Evolutionary conservation across 306 rosid genomes (phyloP), one percentile per base, ranked within the genome.

Genomic region (Spatholobus suberectus): DNA sequence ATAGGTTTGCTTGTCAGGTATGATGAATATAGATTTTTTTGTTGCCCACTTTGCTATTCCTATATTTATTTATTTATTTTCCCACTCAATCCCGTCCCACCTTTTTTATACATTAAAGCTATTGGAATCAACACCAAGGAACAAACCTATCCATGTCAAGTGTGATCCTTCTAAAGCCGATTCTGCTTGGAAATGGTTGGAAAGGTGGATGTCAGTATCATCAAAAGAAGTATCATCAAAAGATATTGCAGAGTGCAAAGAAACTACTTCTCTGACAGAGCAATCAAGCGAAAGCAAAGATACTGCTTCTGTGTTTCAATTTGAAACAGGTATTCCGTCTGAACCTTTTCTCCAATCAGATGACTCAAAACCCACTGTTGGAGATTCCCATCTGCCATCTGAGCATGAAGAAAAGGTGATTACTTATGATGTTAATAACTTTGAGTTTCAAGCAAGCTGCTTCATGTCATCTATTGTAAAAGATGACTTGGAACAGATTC

Each of bases 101-200:
- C 62, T 49, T 34, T 70, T 9, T 51, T 68, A 38, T 72, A 5
- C 47, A 17, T 76, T 76, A 24, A 80, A 96, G 99, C 86, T 96
- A 76, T 46, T 96, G 86, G 93, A 91, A 78, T 92, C 98, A 78
- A 80, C 94, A 44, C 95, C 95, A 10, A 96, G 88, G 85, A 80
- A 76, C 84, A 89, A 90, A 82, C 83, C 88, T 63, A 91, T 96
- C 86, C 84, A 76, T 76, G 87, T 94, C 49, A 92, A 90, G 86
- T 94, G 99, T 32, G 93, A 89, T 78, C 93, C 98, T 82, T 90
- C 91, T 44, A 94, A 96, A 86, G 79, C 87, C 8, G 94, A 92
- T 80, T 92, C 99, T 83, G 95, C 95, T 70, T 96, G 98, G 99
- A 89, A 86, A 76, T 96, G 99, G 99, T 81, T 96, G 91, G 99